Evolutionary conservation across 2,329 filamentous ascomycete genomes (phyloP).

Genomic region (Fonsecaea pedrosoi): DNA sequence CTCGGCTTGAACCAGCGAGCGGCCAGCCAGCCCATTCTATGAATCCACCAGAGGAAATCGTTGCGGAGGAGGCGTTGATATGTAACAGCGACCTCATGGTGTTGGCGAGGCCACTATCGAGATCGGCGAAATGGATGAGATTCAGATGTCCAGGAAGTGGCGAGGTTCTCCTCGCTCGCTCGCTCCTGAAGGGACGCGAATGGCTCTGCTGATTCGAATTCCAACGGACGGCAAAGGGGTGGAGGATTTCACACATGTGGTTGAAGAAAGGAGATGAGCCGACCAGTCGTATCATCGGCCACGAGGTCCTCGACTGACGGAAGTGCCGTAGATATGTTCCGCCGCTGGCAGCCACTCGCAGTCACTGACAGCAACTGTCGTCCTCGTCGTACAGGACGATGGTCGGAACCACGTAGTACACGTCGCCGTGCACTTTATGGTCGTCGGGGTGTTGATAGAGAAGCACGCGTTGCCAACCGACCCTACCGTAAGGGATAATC

Average conservation of each 20-base stretch:
- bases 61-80: neutral
- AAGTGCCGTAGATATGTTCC: constrained; percentile 1
- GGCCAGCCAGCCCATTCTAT: constrained; percentile 36
- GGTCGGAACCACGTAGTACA: constrained; percentile 44
- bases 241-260: too few species aligned
- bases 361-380: constrained; percentile 13
- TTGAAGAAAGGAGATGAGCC: too few species aligned
- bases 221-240: too few species aligned
- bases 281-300: neutral
- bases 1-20: too few species aligned
- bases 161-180: too few species aligned
- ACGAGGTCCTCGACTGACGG: constrained; percentile 3
- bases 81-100: constrained; percentile 14
- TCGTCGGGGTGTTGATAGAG: constrained; percentile 30
- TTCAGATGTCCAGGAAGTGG: too few species aligned
- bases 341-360: too few species aligned
- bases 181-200: too few species aligned
- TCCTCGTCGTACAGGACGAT: constrained; percentile 39
- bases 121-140: neutral
- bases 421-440: constrained; percentile 38
- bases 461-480: too few species aligned
- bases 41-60: constrained; percentile 9
- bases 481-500: too few species aligned
- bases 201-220: too few species aligned
- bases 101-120: neutral